Evolutionary conservation across 306 rosid genomes (phyloP).

Genomic region (Trifolium subterraneum): DNA sequence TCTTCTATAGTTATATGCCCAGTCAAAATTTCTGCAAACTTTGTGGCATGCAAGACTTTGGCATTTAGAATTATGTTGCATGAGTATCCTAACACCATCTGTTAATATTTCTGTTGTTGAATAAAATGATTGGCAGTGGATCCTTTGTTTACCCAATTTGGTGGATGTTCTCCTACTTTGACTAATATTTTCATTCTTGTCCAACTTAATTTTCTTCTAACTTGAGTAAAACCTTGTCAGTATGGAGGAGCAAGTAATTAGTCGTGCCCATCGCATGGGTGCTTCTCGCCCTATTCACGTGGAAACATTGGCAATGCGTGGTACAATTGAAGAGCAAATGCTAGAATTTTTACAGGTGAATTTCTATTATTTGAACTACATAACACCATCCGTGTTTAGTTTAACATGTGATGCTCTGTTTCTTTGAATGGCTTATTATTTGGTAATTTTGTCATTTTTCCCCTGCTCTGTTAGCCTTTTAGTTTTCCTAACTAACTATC

Average conservation of each 20-base stretch:
- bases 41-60: background rate
- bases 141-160: slow-evolving; percentile 22
- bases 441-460: slow-evolving; percentile 14
- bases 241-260: slow-evolving; percentile 97
- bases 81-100: slow-evolving; percentile 30
- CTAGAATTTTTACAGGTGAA: slow-evolving; percentile 76
- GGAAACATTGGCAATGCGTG: slow-evolving; percentile 91
- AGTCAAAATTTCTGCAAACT: background rate
- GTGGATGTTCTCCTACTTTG: background rate
- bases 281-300: slow-evolving; percentile 93
- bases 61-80: slow-evolving; percentile 27
- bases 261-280: slow-evolving; percentile 99
- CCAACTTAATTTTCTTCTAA: slow-evolving; percentile 40
- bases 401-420: slow-evolving; percentile 10
- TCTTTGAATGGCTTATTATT: slow-evolving; percentile 19
- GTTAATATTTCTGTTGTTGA: background rate
- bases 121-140: slow-evolving; percentile 5
- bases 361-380: slow-evolving; percentile 23
- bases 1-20: background rate
- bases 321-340: slow-evolving; percentile 99
- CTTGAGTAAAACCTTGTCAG: slow-evolving; percentile 50
- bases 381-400: slow-evolving; percentile 13
- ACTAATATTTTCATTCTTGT: background rate
- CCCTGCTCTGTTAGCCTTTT: background rate
- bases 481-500: background rate